Evolutionary conservation across 2,329 filamentous ascomycete genomes (phyloP).

Genomic region (Madurella mycetomatis): DNA sequence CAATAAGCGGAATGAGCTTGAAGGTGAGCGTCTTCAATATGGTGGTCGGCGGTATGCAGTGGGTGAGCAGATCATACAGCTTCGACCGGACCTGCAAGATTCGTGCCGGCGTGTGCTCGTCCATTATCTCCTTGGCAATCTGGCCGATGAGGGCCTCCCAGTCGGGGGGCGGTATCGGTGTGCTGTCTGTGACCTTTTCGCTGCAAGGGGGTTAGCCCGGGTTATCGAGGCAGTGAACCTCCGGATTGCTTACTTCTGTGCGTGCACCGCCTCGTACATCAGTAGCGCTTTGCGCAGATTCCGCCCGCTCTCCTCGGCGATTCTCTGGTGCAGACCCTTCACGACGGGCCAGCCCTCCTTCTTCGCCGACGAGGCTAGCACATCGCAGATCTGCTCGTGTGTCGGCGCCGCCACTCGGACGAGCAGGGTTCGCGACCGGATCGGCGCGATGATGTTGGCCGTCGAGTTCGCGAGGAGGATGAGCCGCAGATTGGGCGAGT

Average conservation of each 20-base stretch:
- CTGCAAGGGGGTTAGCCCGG: conserved; percentile 42
- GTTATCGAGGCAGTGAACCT: not conserved
- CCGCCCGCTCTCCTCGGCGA: conserved; percentile 84
- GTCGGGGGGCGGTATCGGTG: conserved; percentile 87
- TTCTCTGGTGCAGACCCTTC: conserved; percentile 71
- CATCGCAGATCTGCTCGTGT: conserved; percentile 76
- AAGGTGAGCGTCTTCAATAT: conserved; percentile 94
- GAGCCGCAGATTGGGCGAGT: conserved; percentile 87
- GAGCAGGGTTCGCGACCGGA: conserved; percentile 83
- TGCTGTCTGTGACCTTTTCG: conserved; percentile 83
- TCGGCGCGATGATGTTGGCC: conserved; percentile 98
- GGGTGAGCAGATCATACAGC: conserved; percentile 93
- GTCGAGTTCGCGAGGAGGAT: conserved; percentile 95
- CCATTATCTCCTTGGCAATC: conserved; percentile 89
- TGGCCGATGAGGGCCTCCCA: conserved; percentile 91
- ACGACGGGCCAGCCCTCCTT: conserved; percentile 80
- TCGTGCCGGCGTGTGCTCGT: conserved; percentile 83
- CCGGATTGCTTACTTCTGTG: conserved; percentile 73
- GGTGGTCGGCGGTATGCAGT: conserved; percentile 93
- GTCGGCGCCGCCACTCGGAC: conserved; percentile 88
- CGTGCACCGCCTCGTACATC: conserved; percentile 97
- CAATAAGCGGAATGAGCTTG: conserved; percentile 81
- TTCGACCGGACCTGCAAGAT: conserved; percentile 86
- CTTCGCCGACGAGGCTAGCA: conserved; percentile 65
- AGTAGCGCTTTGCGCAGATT: conserved; percentile 86